Evolutionary conservation across 75 land plant genomes (phyloP), one percentile per base, ranked within the genome.

Genomic region (Pinus albicaulis): DNA sequence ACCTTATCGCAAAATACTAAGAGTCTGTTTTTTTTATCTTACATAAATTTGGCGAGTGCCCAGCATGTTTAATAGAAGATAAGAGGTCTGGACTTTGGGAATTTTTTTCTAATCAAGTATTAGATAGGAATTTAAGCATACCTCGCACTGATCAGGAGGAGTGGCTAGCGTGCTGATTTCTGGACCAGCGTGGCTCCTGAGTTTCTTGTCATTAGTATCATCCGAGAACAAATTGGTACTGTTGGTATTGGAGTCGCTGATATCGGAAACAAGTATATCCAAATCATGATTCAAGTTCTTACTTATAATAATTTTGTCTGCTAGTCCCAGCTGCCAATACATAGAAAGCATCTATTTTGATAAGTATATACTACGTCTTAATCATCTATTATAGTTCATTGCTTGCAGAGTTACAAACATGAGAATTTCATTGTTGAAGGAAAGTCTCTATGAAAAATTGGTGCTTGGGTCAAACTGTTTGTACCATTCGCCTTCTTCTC

Each of bases 241-340:
- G 76, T 85, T 93, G 61, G 92, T 92, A 75, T 94, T 94, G 72
- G 89, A 88, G 75, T 94, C 97, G 81, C 97, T 94, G 55, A 87
- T 92, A 64, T 94, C 97, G 57, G 94, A 91, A 12, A 63, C 87
- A 56, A 82, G 77, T 59, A 86, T 36, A 78, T 93, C 96, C 71
- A 87, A 65, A n/a, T 83, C 87, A 79, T 79, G 76, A 60, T 57
- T 88, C 74, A 93, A 71, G 53, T 71, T 62, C 60, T 78, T 60
- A 19, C 72, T 70, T 36, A 81, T 59, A 31, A 93, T 81, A 64
- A 86, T 83, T 80, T 89, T 94, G 76, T 92, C 97, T 59, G 89
- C 71, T 17, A 94, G 81, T 31, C 97, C 97, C 79, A 94, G 89
- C 96, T 93, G 89, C 73, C 78, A 84, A 74, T 34, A 38, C 22